Base-by-base conservation (phyloP, 78 protist genomes). In the Dictyostelium capitatum region DNA sequence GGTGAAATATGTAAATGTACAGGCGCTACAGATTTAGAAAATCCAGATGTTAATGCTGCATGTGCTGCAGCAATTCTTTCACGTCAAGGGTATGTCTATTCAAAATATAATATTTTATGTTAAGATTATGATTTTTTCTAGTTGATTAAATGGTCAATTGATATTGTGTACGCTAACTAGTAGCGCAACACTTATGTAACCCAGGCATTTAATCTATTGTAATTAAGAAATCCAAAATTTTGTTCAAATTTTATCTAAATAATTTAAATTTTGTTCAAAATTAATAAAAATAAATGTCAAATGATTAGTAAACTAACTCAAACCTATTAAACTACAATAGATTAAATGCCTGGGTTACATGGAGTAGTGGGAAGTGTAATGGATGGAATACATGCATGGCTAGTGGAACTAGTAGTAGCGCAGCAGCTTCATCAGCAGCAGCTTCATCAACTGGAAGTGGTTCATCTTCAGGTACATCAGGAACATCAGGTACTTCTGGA, bases 21-120 rank as follows among this genome's bases (percentile, higher is more conserved):
- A 6, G 59, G 69, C 4, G 70, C 74, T 57, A 7, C 74, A 1
- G 83, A 84, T 46, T 48, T 84, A 5, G 54, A 74, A 19, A 53
- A 84, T 23, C 91, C 91, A 74, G 19, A 19, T 25, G 67, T 84
- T 28, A 84, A 84, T 69, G 82, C 91, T 47, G 73, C 46, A 28
- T 84, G 91, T 59, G 91, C 91, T 30, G 69, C 70, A 12, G 64
- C 54, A 6, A 80, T 84, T 28, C 59, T 73, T 62, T 74, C 73
- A 3, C 73, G 78, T 28, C 91, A 84, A 84, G 91, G 91, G 59
- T 84, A 72, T n/a, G n/a, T n/a, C n/a, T n/a, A n/a, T n/a, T n/a
- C n/a, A n/a, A n/a, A n/a, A n/a, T n/a, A n/a, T n/a, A n/a, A n/a
- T n/a, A n/a, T n/a, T n/a, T n/a, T n/a, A n/a, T n/a, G n/a, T n/a